Evolutionary conservation across 2,329 filamentous ascomycete species (phyloP).

Genomic region (Chaetomium globosum): DNA sequence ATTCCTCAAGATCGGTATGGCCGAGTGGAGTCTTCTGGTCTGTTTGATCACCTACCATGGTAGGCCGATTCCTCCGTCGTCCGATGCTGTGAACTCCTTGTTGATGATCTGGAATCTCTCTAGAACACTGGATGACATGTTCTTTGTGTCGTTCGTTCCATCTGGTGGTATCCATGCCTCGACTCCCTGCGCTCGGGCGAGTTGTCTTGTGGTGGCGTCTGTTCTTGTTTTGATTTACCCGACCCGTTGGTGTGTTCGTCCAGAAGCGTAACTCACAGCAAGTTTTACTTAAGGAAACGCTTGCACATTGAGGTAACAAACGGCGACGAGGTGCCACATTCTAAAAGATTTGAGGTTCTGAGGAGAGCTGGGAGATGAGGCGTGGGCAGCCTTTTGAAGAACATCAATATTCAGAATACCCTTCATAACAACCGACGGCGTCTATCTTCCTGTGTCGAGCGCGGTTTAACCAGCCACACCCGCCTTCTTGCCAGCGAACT

Average conservation of each 20-base stretch:
- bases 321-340: not conserved
- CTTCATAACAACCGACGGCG: not conserved
- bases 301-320: not conserved
- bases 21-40: conserved; percentile 17
- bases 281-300: too few relatives aligned
- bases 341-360: not conserved
- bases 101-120: conserved; percentile 30
- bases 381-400: not conserved
- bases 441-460: not conserved
- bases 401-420: not conserved
- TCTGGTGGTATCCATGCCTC: not conserved
- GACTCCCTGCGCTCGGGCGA: not conserved
- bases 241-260: conserved; percentile 26
- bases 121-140: conserved; percentile 15
- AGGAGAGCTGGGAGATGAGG: not conserved
- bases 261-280: not conserved
- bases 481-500: conserved; percentile 16
- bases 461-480: conserved; percentile 1
- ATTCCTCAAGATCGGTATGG: conserved; percentile 26
- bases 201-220: conserved; percentile 5
- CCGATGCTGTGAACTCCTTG: conserved; percentile 20
- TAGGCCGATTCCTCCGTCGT: conserved; percentile 22
- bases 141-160: conserved; percentile 9
- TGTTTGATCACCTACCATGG: conserved; percentile 34
- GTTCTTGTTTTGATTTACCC: conserved; percentile 27